Evolutionary conservation across 1,284 basidiomycete genomes (phyloP), one percentile per base, ranked within the genome.

Genomic region (Ceratobasidium sp.): DNA sequence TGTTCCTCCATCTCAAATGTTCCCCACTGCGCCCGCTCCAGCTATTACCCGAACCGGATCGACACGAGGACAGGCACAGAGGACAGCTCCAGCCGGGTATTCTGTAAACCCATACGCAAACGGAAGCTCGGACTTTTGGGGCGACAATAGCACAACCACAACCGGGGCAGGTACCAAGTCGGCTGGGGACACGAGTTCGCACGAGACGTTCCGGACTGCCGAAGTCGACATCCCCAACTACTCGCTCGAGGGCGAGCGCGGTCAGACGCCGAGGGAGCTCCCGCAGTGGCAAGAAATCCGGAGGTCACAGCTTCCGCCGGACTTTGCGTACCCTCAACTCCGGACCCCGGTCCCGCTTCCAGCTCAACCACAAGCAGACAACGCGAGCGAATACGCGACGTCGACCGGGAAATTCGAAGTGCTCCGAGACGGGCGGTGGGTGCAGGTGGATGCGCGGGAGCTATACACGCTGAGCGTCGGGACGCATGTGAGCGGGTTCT

Each of bases 271-370:
- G 46, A 7, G 46, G 22, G 65, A 69, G 37, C 65, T 69, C 34
- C 65, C 65, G 1, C 49, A 54, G 27, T 69, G 65, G 65, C 27
- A 69, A 43, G 65, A 69, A 56, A 51, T 69, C 49, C 49, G 65
- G n/a, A 49, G 65, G 34, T 69, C 65, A 14, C 24, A 66, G 49
- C 48, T 66, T 34, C 64, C 64, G 16, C 11, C 46, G 19, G 27
- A 37, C 37, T 66, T 51, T 27, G n/a, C 53, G 4, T 56, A 56
- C 16, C 53, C 53, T 24, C 58, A 61, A 34, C n/a, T 61, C n/a
- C 27, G 13, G 14, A 37, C 31, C 11, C 58, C 39, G 5, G 31
- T 19, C 19, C 27, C 19, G 16, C 54, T 8, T 8, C 31, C 31
- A 31, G 48, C 29, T n/a, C 65, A 51, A 41, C 13, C 22, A 19